Evolutionary conservation across 176 grass and related monocot species (phyloP).

Genomic region (Triticum urartu): DNA sequence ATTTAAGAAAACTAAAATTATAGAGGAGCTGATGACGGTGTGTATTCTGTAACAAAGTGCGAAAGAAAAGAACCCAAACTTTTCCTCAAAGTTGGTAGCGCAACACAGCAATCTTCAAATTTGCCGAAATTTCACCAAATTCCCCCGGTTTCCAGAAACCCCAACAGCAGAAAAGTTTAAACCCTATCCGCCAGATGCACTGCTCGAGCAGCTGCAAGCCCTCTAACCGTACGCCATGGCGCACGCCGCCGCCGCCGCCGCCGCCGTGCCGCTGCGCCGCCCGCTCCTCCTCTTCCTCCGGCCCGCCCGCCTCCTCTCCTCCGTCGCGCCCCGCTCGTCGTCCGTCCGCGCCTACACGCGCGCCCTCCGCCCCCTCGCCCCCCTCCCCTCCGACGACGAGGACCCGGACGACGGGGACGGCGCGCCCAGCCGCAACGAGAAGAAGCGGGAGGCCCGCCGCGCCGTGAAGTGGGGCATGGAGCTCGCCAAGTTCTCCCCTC

Average conservation of each 20-base stretch:
- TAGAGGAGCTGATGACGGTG: accelerated
- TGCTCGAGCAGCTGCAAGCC: background rate
- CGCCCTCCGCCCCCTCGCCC: conserved; percentile 41
- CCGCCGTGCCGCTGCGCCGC: conserved; percentile 39
- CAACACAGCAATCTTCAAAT: background rate
- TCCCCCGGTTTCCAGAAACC: background rate
- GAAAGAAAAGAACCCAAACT: no score
- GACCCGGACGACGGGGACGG: conserved; percentile 28
- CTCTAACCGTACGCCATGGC: conserved; percentile 3
- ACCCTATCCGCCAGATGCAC: background rate
- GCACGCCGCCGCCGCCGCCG: conserved; percentile 33
- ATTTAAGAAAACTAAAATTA: no score
- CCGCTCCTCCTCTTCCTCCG: conserved; percentile 33
- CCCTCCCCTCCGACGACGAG: conserved; percentile 29
- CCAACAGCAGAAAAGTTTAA: background rate
- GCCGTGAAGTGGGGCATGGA: conserved; percentile 84
- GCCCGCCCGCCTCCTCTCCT: conserved; percentile 28
- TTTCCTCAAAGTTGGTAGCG: no score
- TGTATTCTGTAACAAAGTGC: no score
- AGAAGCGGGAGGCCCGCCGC: conserved; percentile 82
- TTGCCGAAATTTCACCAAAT: background rate
- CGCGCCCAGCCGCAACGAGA: conserved; percentile 62
- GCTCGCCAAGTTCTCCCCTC: conserved; percentile 64
- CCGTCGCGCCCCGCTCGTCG: conserved; percentile 8
- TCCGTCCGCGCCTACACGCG: background rate